phyloP scores from a whole-genome alignment of 495 filamentous ascomycete species.

The Aspergillus ostianus region DNA sequence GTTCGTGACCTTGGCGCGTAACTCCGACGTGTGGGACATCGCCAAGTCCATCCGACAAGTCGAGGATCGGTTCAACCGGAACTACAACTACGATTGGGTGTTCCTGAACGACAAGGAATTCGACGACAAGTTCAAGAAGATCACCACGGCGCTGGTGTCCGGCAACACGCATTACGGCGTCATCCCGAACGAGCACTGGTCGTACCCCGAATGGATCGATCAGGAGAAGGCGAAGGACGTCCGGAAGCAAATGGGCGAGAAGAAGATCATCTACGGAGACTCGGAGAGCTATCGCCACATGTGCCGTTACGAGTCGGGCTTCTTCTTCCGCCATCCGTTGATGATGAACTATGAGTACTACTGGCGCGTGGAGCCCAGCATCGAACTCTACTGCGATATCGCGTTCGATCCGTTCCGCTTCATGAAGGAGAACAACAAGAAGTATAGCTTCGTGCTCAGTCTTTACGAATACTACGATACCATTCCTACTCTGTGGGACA shows the following conservation, averaged over 20 bases:
- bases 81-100: constrained; percentile 98
- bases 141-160: constrained; percentile 85
- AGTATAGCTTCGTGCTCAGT: constrained; percentile 86
- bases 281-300: constrained; percentile 89
- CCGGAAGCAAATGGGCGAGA: constrained; percentile 77
- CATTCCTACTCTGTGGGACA: constrained; percentile 94
- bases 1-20: constrained; percentile 92
- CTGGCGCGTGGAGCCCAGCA: constrained; percentile 87
- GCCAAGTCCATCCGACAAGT: constrained; percentile 90
- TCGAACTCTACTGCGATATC: constrained; percentile 85
- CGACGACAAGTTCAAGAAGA: constrained; percentile 85
- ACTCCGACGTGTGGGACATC: constrained; percentile 94
- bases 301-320: constrained; percentile 91
- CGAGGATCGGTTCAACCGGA: constrained; percentile 95
- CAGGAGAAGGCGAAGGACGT: constrained; percentile 78
- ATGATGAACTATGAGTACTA: constrained; percentile 89
- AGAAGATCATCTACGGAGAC: constrained; percentile 93
- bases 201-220: constrained; percentile 82
- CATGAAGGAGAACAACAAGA: constrained; percentile 86
- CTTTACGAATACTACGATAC: constrained; percentile 95
- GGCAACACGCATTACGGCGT: constrained; percentile 86
- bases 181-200: constrained; percentile 85
- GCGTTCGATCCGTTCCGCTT: constrained; percentile 80
- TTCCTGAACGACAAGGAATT: constrained; percentile 97
- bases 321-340: constrained; percentile 83